Evolutionary conservation across 2,329 filamentous ascomycete genomes (phyloP), one percentile per base, ranked within the genome.

Genomic region (Cyanodermella asteris): DNA sequence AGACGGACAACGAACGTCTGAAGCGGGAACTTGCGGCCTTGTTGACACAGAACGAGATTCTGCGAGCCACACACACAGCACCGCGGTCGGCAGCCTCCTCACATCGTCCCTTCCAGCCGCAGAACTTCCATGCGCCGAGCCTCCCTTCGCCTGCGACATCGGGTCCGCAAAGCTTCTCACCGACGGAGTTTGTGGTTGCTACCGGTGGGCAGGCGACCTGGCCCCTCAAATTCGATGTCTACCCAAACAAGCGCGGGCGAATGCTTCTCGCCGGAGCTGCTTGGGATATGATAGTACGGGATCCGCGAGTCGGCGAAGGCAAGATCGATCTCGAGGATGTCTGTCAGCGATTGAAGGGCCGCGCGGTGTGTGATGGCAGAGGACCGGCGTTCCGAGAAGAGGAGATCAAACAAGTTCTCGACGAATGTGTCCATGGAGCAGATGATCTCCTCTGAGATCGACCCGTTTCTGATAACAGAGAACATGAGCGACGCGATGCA

Each of bases 21-120:
- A 84, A 78, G 49, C 67, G 74, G 12, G 73, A 90, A 40, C 58
- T 93, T 15, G 76, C 87, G 36, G 75, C 76, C 42, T 68, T 77
- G 26, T 72, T 69, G 31, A 91, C 80, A 6, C 82, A 94, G 45
- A 93, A 93, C 45, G 77, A 93, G 49, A 82, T 93, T 27, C 56
- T 94, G 18, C 73, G 80, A 23, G 80, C 80, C 5, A 91, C 80
- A 2, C 70, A 72, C 5, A 54, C 35, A 33, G 43, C 39, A 33
- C 34, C 31, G 33, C 36, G 32, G 38, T 34, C 34, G 38, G 42
- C 41, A 41, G 49, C 39, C 47, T 45, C 28, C 46, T 55, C 33
- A 22, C 53, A 15, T 14, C 18, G 12, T 23, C 18, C 53, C 33
- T 49, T 50, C 34, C 14, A 13, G n/a, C 20, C 13, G 13, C 28